Evolutionary conservation across 2,329 filamentous ascomycete genomes (phyloP), one percentile per base, ranked within the genome.

Genomic region (Raffaelea ambrosiae): DNA sequence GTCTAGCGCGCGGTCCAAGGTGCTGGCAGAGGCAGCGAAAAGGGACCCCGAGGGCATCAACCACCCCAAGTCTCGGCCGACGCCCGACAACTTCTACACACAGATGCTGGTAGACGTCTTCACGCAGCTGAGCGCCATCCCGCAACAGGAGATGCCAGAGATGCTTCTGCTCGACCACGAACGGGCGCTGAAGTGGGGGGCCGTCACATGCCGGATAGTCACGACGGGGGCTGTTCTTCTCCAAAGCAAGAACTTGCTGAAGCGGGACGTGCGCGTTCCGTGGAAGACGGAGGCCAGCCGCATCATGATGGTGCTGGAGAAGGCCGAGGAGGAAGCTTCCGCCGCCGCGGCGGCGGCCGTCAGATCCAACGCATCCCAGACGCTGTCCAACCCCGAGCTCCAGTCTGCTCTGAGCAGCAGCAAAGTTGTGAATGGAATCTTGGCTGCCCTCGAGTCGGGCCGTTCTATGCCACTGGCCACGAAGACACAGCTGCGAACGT

Each of bases 231-330:
- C 86, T 0, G 83, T 91, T 43, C 69, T 90, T 23, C 68, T 91
- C 14, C 88, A 88, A 45, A 84, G 83, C 63, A 93, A 93, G 69
- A 91, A 89, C 56, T 71, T 91, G 8, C 74, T 93, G 29, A 90
- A 89, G 65, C 80, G 87, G 16, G 86, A 91, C 58, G 84, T 88
- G 3, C 80, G 87, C 40, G 77, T 77, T 13, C 80, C 84, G 19
- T 93, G 87, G 87, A 87, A 83, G 63, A 77, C 72, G 21, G 84
- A 90, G 63, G 84, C 85, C 0, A 69, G 72, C 3, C 79, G 86
- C n/a, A 78, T 90, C 54, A 79, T 84, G 69, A 67, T 77, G 1
- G 77, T 87, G 1, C 74, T 90, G 11, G 82, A 84, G 53, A 58
- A 55, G 44, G 76, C 71, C 14, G 61, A 65, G 35, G 18, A 26